phyloP scores from a whole-genome alignment of 495 filamentous ascomycete species.

The Evansstolkia leycettana region DNA sequence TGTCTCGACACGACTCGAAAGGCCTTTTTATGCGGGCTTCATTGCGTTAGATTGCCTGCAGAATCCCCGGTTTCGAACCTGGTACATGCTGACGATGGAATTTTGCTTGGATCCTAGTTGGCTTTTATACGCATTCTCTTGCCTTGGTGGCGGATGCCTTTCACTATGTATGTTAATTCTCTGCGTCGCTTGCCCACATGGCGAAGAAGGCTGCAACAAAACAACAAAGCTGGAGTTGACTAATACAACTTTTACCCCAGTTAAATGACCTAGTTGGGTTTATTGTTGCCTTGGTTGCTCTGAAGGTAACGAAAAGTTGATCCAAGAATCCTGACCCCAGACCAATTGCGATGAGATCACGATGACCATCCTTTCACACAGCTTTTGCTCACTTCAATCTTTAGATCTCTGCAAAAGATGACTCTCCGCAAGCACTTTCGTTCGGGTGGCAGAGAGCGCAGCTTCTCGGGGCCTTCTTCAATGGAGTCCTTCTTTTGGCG shows the following conservation, averaged over 20 bases:
- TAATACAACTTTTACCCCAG: constrained; percentile 31
- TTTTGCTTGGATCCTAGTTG: constrained; percentile 30
- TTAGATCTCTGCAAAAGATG: constrained; percentile 17
- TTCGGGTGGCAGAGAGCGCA: constrained; percentile 73
- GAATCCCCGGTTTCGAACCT: no score
- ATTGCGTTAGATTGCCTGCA: no score
- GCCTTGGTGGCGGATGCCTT: constrained; percentile 88
- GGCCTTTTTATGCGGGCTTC: no score
- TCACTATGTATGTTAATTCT: constrained; percentile 61
- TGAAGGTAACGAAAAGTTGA: constrained; percentile 67
- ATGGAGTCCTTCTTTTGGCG: constrained; percentile 80
- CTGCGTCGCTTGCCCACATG: neutral
- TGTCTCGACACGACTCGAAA: no score
- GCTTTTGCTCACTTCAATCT: no score
- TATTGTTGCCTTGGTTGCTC: constrained; percentile 71
- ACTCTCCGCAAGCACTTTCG: constrained; percentile 25
- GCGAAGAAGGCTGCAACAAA: constrained; percentile 1
- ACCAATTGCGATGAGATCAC: neutral
- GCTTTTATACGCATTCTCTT: constrained; percentile 71
- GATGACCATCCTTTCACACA: neutral
- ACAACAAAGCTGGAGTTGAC: neutral
- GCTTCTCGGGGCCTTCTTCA: constrained; percentile 81
- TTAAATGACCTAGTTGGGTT: constrained; percentile 87
- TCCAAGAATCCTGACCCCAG: neutral
- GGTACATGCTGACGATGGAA: no score